Base-by-base conservation (phyloP, 129 eudicot genomes). In the Artemisia annua region DNA sequence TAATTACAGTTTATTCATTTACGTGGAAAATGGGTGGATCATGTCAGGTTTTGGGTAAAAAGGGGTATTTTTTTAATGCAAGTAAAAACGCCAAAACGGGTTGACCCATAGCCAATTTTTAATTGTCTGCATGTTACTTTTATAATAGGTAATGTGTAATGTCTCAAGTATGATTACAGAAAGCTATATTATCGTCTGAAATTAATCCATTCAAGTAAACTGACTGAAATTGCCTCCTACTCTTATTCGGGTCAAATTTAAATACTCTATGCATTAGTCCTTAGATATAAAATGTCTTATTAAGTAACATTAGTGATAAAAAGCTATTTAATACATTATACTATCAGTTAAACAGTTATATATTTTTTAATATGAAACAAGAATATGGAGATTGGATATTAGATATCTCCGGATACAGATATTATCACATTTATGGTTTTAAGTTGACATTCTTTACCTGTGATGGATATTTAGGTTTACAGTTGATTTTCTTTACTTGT, bases 401-500 rank as follows among this genome's bases (percentile, higher is more conserved):
- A 7, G 2, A 7, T 39, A 39, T 39, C 46, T 8, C 2, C 46
- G 10, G 46, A 39, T 39, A 39, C 10, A 39, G 11, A 39, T 39
- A 7, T 39, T 39, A 39, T 39, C 11, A 39, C 46, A 39, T 39
- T 39, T 39, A 39, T 39, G 46, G 46, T 39, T 39, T 39, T 39
- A 39, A 39, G 11, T 8, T 39, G 46, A 39, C 46, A 39, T 7
- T 39, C 46, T 39, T 39, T 39, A 7, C 46, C 2, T 39, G 11
- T 60, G 46, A 60, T 5, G 66, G 44, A 26, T 60, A 60, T 24
- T 26, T 60, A 22, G 18, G 66, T n/a, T 63, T 50, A 22, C 46
- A 44, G 74, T 44, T 14, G 48, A 46, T 26, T 18, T 76, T 14
- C n/a, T 57, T 50, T 66, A 9, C 63, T 74, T 69, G 17, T 75